Evolutionary conservation across 306 rosid genomes (phyloP).

Genomic region (Cicer cuneatum): DNA sequence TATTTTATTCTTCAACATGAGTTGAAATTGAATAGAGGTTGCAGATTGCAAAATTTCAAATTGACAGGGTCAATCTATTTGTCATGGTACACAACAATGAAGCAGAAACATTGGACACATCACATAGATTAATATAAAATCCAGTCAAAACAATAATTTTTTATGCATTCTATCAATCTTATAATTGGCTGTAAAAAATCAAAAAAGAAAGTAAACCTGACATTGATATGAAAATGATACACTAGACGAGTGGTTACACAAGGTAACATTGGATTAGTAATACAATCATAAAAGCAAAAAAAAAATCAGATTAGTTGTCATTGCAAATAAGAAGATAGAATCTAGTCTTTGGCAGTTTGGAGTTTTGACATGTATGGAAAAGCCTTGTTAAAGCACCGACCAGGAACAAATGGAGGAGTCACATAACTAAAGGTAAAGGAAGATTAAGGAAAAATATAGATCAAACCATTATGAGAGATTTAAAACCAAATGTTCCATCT

Average conservation of each 20-base stretch:
- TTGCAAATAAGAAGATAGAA: not conserved
- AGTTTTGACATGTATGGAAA: not conserved
- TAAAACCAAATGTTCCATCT: not conserved
- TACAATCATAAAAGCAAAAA: not conserved
- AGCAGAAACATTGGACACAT: not conserved
- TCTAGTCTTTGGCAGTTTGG: not conserved
- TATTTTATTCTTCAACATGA: not conserved
- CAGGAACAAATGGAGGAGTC: not conserved
- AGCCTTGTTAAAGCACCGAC: not conserved
- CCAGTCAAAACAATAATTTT: not conserved
- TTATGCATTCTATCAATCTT: too few relatives aligned
- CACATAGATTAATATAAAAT: not conserved
- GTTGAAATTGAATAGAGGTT: not conserved
- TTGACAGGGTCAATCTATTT: not conserved
- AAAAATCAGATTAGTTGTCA: not conserved
- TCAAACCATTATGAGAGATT: too few relatives aligned
- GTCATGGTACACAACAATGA: not conserved
- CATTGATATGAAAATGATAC: not conserved
- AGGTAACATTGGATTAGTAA: not conserved
- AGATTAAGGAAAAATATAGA: not conserved
- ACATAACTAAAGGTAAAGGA: not conserved
- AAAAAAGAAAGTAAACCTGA: not conserved
- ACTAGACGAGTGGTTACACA: not conserved
- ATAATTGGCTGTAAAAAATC: too few relatives aligned
- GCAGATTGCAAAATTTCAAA: not conserved